phyloP scores from a whole-genome alignment of 192 early-diverging fungal species.

The Backusella morwellensis region DNA sequence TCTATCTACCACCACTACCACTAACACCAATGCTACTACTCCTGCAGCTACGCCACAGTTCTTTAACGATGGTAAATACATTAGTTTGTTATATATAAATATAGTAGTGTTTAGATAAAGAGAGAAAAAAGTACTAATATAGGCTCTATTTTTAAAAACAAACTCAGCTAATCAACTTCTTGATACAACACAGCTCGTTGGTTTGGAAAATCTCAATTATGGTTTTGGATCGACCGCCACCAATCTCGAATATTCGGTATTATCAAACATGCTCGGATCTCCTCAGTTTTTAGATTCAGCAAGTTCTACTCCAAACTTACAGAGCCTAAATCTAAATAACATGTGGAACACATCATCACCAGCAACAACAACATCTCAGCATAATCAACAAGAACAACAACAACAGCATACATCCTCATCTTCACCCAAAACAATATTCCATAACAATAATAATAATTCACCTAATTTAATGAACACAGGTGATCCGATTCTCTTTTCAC shows the following conservation, averaged over 20 bases:
- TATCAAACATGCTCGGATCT: constrained; percentile 85
- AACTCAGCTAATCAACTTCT: constrained; percentile 10
- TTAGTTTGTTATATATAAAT: neutral
- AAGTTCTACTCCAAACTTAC: neutral
- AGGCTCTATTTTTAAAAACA: neutral
- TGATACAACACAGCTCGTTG: constrained; percentile 2
- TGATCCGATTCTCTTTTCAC: constrained; percentile 5
- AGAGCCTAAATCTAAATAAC: neutral
- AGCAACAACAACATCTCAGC: neutral
- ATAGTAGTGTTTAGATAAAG: neutral
- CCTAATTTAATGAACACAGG: neutral
- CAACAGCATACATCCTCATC: neutral
- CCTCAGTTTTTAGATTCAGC: constrained; percentile 20
- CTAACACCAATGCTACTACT: neutral
- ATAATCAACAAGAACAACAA: neutral
- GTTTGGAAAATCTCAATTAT: constrained; percentile 37
- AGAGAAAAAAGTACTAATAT: neutral
- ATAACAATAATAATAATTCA: neutral
- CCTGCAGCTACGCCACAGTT: constrained; percentile 3
- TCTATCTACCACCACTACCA: neutral
- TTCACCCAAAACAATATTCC: neutral
- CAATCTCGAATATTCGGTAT: constrained; percentile 86
- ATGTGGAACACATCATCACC: neutral
- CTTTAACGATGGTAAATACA: constrained; percentile 1
- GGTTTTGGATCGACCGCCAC: constrained; percentile 86